These are phyloP conservation scores for Penicillium italicum DNA, from an alignment of 2,329 filamentous ascomycete species.

Conservation along the genomic window DNA sequence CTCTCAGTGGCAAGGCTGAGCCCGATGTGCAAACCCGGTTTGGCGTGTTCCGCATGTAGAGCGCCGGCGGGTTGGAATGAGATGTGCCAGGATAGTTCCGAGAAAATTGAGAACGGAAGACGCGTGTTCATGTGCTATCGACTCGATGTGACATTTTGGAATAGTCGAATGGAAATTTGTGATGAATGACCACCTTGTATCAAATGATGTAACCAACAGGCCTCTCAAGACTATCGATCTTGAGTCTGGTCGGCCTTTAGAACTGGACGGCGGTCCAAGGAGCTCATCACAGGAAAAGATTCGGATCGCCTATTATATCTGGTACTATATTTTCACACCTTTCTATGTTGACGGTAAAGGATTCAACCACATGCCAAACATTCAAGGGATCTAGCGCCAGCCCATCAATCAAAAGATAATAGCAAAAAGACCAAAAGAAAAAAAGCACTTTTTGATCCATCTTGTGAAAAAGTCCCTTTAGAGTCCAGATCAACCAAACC, in stretches of 20 bases:
- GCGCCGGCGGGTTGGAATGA: neutral
- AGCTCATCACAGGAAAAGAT: neutral
- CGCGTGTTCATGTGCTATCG: neutral
- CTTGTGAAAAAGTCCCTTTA: conserved; percentile 3
- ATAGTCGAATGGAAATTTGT: neutral
- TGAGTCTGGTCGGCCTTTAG: neutral
- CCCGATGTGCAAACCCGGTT: conserved; percentile 61
- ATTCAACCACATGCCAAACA: neutral
- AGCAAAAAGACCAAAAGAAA: conserved; percentile 1
- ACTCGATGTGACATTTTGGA: neutral
- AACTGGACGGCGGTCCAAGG: neutral
- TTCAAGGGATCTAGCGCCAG: neutral
- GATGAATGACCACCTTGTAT: neutral
- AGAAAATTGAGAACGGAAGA: neutral
- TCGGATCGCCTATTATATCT: neutral
- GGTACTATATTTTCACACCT: neutral
- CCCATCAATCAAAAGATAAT: neutral
- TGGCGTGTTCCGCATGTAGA: conserved; percentile 78
- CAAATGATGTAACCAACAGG: neutral
- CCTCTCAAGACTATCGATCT: neutral
- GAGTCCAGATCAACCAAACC: conserved; percentile 5
- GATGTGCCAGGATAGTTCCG: neutral
- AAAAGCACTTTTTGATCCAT: conserved; percentile 14
- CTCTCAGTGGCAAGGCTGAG: conserved; percentile 64
- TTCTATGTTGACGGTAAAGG: neutral